Conservation (phyloP, 139 green algal genomes). For the Klebsormidium nitens region DNA sequence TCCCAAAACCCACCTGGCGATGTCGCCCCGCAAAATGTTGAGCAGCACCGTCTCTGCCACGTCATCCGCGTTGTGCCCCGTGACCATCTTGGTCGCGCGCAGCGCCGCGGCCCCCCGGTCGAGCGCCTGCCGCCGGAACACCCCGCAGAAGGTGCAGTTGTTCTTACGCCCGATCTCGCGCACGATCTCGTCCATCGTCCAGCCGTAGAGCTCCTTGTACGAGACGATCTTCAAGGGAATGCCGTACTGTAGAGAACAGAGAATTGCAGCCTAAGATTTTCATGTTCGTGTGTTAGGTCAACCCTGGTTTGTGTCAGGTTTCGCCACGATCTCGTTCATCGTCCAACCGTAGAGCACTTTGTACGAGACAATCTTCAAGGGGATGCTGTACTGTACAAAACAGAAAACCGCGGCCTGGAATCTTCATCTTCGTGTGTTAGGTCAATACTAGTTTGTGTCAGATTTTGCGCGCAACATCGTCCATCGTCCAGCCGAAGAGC, state of each 20-base stretch:
- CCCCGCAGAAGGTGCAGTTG: slow-evolving; percentile 98
- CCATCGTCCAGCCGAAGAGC: slow-evolving; percentile 98
- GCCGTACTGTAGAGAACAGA: slow-evolving; percentile 32
- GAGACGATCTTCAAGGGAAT: slow-evolving; percentile 82
- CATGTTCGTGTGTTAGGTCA: too few relatives aligned
- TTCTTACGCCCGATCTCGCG: slow-evolving; percentile 74
- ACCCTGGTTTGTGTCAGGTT: too few relatives aligned
- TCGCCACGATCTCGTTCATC: slow-evolving; percentile 95
- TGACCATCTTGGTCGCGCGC: slow-evolving; percentile 54
- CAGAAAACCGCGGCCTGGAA: too few relatives aligned
- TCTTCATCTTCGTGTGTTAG: too few relatives aligned
- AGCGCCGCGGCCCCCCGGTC: slow-evolving; percentile 74
- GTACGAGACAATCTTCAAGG: slow-evolving; percentile 85
- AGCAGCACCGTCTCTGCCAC: slow-evolving; percentile 95
- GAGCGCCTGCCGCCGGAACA: slow-evolving; percentile 86
- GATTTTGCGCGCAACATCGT: slow-evolving; percentile 89
- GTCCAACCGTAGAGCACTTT: slow-evolving; percentile 95
- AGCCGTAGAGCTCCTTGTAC: slow-evolving; percentile 94
- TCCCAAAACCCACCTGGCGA: slow-evolving; percentile 49
- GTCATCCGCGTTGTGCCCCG: slow-evolving; percentile 95
- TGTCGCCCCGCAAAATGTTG: slow-evolving; percentile 87
- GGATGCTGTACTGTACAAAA: slow-evolving; percentile 50
- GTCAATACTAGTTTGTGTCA: too few relatives aligned
- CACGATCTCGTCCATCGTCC: slow-evolving; percentile 99
- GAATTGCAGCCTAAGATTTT: too few relatives aligned